Base-by-base conservation (phyloP, 2,329 filamentous ascomycete species). In the Penicillium freii region DNA sequence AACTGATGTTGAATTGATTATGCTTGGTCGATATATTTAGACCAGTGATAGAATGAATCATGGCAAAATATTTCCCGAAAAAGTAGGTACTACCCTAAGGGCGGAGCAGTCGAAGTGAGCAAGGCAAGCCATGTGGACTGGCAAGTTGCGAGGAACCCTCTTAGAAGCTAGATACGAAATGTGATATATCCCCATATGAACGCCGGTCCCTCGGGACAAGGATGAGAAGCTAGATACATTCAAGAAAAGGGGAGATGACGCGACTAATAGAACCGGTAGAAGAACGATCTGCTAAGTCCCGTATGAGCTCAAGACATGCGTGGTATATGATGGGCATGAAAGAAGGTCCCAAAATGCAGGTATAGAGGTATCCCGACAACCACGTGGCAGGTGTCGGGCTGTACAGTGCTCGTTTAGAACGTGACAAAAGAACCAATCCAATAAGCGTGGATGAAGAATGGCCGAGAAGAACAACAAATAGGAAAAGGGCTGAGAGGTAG, bases 361-460 rank as follows among this genome's bases (percentile, higher is more conserved):
- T 46, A 51, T 21, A 48, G 43, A 60, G 55, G 45, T 42, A 34
- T 42, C 27, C 44, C 44, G 51, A 54, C 44, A 49, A 36, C 48
- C 48, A 40, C 4, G 9, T 45, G 21, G 31, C 21, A 49, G 51
- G 51, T 13, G 51, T 49, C 49, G 49, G 58, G 46, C 62, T 65
- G 63, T 65, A 65, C 63, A 65, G 54, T 60, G 62, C 55, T 59
- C 57, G 46, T 38, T 33, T 33, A 53, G 34, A 48, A 57, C 51
- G 23, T 45, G 31, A 38, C 44, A 48, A 54, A 48, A 33, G 10
- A 43, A 44, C 25, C 54, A 43, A 62, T 59, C 58, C 54, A 29
- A 38, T 19, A 56, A 29, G 45, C 25, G 10, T 29, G 50, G 40
- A 52, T 23, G 31, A 58, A 25, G 49, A 5, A 43, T 40, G 19